Conservation (phyloP, 2,329 filamentous ascomycete species). For the Talaromyces sp. region DNA sequence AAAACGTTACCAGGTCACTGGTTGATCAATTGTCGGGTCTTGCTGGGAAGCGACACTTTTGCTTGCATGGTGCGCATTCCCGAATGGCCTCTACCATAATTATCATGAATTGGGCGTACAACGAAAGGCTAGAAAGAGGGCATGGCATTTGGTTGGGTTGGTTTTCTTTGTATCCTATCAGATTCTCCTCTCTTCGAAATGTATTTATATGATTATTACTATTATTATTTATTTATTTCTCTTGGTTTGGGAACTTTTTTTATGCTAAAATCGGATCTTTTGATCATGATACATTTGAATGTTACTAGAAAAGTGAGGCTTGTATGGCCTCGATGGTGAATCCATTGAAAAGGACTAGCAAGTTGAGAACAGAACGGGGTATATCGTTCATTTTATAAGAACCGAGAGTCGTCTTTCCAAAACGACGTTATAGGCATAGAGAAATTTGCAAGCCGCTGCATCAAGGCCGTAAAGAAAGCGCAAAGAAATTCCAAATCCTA, state of each 20-base stretch:
- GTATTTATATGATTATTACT: conserved; percentile 5
- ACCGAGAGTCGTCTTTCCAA: background rate
- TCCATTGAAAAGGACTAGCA: background rate
- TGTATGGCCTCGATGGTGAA: background rate
- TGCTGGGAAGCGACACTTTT: background rate
- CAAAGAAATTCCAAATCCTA: background rate
- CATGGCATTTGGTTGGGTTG: background rate
- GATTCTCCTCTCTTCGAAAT: conserved; percentile 4
- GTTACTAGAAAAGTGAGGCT: background rate
- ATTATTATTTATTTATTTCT: background rate
- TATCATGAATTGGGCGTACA: background rate
- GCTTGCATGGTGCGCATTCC: background rate
- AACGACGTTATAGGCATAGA: background rate
- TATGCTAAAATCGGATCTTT: background rate
- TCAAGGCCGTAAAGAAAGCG: background rate
- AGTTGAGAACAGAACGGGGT: too few species aligned
- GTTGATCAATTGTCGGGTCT: background rate
- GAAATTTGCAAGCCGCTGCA: background rate
- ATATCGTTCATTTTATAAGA: background rate
- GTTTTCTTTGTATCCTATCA: conserved; percentile 1
- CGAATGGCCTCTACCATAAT: background rate
- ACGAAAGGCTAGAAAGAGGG: background rate
- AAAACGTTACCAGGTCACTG: background rate
- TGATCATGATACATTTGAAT: background rate
- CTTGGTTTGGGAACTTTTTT: background rate